phyloP scores from a whole-genome alignment of 2,329 filamentous ascomycete species.

The Pseudopyricularia cyperi region DNA sequence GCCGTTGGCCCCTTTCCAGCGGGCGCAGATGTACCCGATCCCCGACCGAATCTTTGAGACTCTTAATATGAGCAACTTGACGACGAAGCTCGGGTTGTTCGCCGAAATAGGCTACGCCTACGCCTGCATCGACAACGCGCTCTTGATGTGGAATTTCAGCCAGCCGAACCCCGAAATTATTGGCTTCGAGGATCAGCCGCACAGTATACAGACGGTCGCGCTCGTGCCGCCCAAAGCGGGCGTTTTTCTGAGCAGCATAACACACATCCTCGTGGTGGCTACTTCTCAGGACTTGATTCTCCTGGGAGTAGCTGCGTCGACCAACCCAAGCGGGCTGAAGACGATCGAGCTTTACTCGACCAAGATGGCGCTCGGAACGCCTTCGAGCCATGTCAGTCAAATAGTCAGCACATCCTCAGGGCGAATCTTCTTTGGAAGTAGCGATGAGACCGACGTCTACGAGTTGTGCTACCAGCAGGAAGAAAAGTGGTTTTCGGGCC shows the following conservation, averaged over 20 bases:
- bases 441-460: conserved; percentile 72
- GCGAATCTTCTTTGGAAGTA: conserved; percentile 84
- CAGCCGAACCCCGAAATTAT: conserved; percentile 82
- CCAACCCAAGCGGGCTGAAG: conserved; percentile 55
- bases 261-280: conserved; percentile 77
- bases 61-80: conserved; percentile 75
- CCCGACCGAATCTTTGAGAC: conserved; percentile 88
- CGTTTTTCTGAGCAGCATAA: conserved; percentile 79
- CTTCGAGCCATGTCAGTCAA: conserved; percentile 61
- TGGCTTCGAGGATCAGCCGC: conserved; percentile 78
- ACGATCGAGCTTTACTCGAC: conserved; percentile 76
- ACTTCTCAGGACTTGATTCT: conserved; percentile 76
- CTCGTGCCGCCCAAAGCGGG: conserved; percentile 73
- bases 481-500: conserved; percentile 88
- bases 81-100: conserved; percentile 91
- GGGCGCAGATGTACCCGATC: conserved; percentile 74
- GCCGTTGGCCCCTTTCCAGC: conserved; percentile 83
- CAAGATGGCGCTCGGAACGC: conserved; percentile 66
- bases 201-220: conserved; percentile 84
- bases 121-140: conserved; percentile 87
- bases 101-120: conserved; percentile 90
- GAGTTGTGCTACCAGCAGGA: conserved; percentile 95
- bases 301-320: conserved; percentile 64
- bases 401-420: conserved; percentile 75
- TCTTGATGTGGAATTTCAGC: conserved; percentile 98